Base-by-base conservation (phyloP, 192 early-diverging fungal genomes). In the Chytriomyces sp. region DNA sequence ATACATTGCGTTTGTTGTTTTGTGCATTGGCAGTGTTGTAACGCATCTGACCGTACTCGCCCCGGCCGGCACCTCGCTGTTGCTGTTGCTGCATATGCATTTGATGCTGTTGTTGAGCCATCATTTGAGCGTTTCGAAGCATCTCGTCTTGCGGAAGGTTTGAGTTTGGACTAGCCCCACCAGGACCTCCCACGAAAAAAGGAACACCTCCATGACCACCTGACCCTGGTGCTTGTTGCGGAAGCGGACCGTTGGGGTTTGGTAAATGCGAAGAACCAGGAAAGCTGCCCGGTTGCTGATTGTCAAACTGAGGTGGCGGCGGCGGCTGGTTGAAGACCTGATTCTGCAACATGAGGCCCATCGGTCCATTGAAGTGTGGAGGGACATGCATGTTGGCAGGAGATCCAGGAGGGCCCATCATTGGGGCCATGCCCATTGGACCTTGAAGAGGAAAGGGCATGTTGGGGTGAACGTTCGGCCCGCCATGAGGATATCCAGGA, bases 1-100 rank as follows among this genome's bases (percentile, higher is more conserved):
- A 39, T 12, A 75, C 76, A n/a, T 68, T 57, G 31, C 69, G 57
- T 12, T 56, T 49, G 28, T 75, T 57, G 32, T 53, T 63, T 32
- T 63, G 59, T 22, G 61, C 61, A 22, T 52, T 40, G 8, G 31
- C 34, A 52, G 58, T 67, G 39, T 64, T 64, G 34, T 75, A 75
- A 6, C 74, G 64, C 74, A 75, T 75, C 34, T 68, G 65, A 7
- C 74, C 74, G 38, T 75, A 75, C 26, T 75, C 74, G 6, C 62
- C 74, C 34, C 55, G 62, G 4, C 73, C 73, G 4, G 41, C 39
- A 7, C 52, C 31, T 14, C 59, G 37, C 34, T 59, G 73, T 34
- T 78, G 56, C n/a, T 54, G 64, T 5, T 74, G 52, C 30, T 68
- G 74, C 63, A 62, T 62, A n/a, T 67, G 65, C 49, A 67, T 67